A percentile compares a stretch with the other conserved stretches of the same genome.
Evolutionary conservation across 495 filamentous ascomycete species (phyloP).

Genomic region (Xylaria bambusicola): DNA sequence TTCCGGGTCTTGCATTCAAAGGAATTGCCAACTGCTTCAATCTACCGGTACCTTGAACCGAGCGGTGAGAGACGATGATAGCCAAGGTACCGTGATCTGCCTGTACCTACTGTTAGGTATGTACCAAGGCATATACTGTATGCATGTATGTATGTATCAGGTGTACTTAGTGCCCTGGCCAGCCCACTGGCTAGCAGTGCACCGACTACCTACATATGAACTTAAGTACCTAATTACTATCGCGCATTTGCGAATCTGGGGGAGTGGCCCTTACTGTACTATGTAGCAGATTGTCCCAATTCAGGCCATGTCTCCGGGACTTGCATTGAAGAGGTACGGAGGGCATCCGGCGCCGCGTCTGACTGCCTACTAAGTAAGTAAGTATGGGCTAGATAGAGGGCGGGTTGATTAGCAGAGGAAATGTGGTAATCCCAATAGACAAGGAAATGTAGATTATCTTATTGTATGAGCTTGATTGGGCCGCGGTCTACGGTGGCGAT

Average conservation of each 20-base stretch:
- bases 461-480: not conserved
- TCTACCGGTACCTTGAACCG: slow-evolving; percentile 11
- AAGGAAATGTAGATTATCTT: not conserved
- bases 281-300: slow-evolving; percentile 7
- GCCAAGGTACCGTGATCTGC: slow-evolving; percentile 5
- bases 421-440: slow-evolving; percentile 9
- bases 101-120: too few species aligned
- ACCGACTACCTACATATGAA: not conserved
- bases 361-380: too few species aligned
- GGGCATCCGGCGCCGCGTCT: slow-evolving; percentile 10
- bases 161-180: too few species aligned
- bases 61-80: slow-evolving; percentile 9
- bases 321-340: slow-evolving; percentile 19
- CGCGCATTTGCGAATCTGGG: slow-evolving; percentile 22
- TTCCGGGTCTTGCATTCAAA: not conserved
- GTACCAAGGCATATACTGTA: too few species aligned
- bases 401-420: not conserved
- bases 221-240: too few species aligned
- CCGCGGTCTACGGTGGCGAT: too few species aligned
- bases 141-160: too few species aligned
- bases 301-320: slow-evolving; percentile 17
- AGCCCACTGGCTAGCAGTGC: not conserved
- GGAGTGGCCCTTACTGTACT: slow-evolving; percentile 19
- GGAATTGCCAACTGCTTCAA: slow-evolving; percentile 2
- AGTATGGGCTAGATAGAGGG: too few species aligned